Evolutionary conservation across 2,329 filamentous ascomycete species (phyloP).

Genomic region (Akanthomyces uredinophilus): DNA sequence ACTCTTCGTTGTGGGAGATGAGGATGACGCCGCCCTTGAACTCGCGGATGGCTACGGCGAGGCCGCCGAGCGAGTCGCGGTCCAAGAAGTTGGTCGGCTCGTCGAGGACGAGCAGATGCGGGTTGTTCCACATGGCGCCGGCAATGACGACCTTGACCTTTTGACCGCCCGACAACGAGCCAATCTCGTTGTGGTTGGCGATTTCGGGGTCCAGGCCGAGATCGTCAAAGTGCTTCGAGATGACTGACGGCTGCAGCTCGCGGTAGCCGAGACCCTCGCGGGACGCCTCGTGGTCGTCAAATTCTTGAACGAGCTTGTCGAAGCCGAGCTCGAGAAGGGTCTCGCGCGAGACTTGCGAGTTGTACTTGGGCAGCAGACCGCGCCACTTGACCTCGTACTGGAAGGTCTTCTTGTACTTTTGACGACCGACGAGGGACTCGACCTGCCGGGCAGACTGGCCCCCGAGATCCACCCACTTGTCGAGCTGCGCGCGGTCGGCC

Average conservation of each 20-base stretch:
- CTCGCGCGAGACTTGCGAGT: slow-evolving; percentile 88
- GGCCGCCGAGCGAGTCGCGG: slow-evolving; percentile 90
- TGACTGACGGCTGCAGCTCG: slow-evolving; percentile 84
- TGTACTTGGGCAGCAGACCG: slow-evolving; percentile 82
- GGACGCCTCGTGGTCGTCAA: slow-evolving; percentile 98
- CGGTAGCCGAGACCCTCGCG: slow-evolving; percentile 96
- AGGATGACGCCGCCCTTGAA: slow-evolving; percentile 98
- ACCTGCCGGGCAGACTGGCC: slow-evolving; percentile 73
- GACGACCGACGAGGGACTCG: slow-evolving; percentile 87
- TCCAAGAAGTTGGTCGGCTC: slow-evolving; percentile 99
- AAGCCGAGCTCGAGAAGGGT: slow-evolving; percentile 83
- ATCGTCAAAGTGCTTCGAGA: slow-evolving; percentile 97
- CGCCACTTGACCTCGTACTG: slow-evolving; percentile 98
- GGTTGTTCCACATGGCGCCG: slow-evolving; percentile 98
- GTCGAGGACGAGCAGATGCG: slow-evolving; percentile 92
- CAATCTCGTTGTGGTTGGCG: slow-evolving; percentile 98
- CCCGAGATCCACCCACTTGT: slow-evolving; percentile 77
- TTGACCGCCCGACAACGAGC: slow-evolving; percentile 90
- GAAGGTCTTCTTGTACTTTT: slow-evolving; percentile 99
- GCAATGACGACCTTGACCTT: slow-evolving; percentile 99
- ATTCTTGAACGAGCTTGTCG: slow-evolving; percentile 91
- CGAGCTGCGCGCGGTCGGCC: slow-evolving; percentile 84
- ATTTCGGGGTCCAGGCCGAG: slow-evolving; percentile 95
- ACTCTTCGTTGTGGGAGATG: slow-evolving; percentile 99
- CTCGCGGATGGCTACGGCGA: slow-evolving; percentile 95